Evolutionary conservation across 2,329 filamentous ascomycete species (phyloP).

Genomic region (Verticillium longisporum): DNA sequence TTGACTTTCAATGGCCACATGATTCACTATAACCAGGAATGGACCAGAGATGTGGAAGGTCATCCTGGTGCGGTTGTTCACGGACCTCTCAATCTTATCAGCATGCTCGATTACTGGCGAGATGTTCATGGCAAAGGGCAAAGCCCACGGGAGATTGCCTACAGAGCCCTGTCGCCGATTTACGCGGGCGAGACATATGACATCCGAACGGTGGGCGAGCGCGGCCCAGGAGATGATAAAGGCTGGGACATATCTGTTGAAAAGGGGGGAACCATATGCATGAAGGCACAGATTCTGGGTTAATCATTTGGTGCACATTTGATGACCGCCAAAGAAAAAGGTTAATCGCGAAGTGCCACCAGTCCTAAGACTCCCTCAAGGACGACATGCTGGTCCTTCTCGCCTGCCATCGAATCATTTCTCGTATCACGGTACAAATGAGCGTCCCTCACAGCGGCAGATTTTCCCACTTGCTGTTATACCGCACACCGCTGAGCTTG

Average conservation of each 20-base stretch:
- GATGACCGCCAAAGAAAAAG: not conserved
- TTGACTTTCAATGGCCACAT: conserved; percentile 81
- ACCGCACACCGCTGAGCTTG: conserved; percentile 17
- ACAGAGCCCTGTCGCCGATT: conserved; percentile 62
- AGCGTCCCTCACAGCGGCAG: conserved; percentile 4
- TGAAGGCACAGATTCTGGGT: conserved; percentile 22
- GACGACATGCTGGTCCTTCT: no score
- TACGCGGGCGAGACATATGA: conserved; percentile 60
- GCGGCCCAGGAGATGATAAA: conserved; percentile 23
- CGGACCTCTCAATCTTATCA: conserved; percentile 68
- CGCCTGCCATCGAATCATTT: no score
- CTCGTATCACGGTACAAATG: not conserved
- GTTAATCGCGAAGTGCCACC: no score
- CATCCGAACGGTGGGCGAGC: conserved; percentile 46
- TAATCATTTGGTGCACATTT: not conserved
- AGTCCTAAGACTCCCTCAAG: no score
- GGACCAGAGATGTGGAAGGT: conserved; percentile 58
- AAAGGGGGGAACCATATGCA: conserved; percentile 26
- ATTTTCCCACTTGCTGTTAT: conserved; percentile 19
- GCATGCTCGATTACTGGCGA: conserved; percentile 63
- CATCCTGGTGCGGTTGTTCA: conserved; percentile 71
- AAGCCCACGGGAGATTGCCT: conserved; percentile 41
- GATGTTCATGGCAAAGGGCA: conserved; percentile 32
- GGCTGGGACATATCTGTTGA: conserved; percentile 41
- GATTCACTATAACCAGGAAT: conserved; percentile 72